A percentile compares a stretch with the other conserved stretches of the same genome.
phyloP scores from a whole-genome alignment of 164 flowering plant genomes.

The Paratinospora sagittata region DNA sequence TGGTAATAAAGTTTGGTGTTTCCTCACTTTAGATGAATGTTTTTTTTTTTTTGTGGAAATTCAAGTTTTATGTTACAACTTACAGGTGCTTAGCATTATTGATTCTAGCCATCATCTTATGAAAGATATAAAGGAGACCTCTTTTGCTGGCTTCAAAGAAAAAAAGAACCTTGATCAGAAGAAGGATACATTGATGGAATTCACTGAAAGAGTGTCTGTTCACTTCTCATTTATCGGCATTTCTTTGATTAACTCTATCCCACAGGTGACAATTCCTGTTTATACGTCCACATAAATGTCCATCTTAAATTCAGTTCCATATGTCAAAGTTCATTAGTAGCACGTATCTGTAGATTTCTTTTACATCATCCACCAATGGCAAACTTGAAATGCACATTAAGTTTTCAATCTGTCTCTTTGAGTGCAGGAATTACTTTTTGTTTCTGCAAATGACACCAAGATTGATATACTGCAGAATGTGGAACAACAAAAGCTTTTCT shows the following conservation, averaged over 20 bases:
- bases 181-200: constrained; percentile 30
- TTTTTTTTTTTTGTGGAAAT: background rate
- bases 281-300: background rate
- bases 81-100: constrained; percentile 78
- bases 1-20: background rate
- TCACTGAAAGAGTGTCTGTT: constrained; percentile 55
- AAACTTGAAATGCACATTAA: background rate
- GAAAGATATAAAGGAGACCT: constrained; percentile 39
- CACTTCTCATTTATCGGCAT: constrained; percentile 58
- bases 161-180: constrained; percentile 32
- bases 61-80: background rate
- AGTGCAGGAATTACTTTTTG: constrained; percentile 80
- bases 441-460: constrained; percentile 51
- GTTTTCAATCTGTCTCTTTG: background rate
- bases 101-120: constrained; percentile 65
- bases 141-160: constrained; percentile 26
- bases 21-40: background rate
- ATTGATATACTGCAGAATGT: constrained; percentile 61
- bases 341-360: background rate
- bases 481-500: constrained; percentile 65
- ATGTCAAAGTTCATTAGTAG: background rate
- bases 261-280: constrained; percentile 43
- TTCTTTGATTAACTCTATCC: constrained; percentile 63
- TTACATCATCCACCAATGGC: background rate
- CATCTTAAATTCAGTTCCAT: background rate